Evolutionary conservation across 805 yeast species (phyloP).

Genomic region (Metschnikowia chrysomelidarum): DNA sequence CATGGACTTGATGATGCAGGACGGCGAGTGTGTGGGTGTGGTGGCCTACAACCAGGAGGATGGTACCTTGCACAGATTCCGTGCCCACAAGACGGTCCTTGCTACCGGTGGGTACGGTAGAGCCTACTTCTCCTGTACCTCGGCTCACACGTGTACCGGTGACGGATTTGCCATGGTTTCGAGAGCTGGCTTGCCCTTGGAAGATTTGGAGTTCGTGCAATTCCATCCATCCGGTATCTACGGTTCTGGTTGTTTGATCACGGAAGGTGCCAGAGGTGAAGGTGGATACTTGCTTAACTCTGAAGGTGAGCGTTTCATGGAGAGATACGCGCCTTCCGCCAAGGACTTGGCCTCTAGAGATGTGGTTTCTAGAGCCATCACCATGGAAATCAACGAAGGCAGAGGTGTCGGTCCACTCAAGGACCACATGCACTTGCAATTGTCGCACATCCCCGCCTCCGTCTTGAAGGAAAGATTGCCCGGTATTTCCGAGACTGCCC

Average conservation of each 20-base stretch:
- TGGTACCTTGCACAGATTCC: slow-evolving; percentile 96
- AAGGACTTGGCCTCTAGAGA: slow-evolving; percentile 98
- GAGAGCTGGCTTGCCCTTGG: slow-evolving; percentile 96
- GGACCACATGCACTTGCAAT: slow-evolving; percentile 94
- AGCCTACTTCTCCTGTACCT: slow-evolving; percentile 97
- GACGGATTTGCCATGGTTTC: slow-evolving; percentile 98
- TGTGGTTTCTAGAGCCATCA: slow-evolving; percentile 96
- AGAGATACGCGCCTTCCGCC: slow-evolving; percentile 98
- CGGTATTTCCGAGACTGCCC: slow-evolving; percentile 98
- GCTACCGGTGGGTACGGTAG: slow-evolving; percentile 99
- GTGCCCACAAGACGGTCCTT: slow-evolving; percentile 92
- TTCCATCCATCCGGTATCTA: slow-evolving; percentile 99
- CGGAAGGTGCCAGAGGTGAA: slow-evolving; percentile 99
- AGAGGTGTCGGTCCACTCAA: slow-evolving; percentile 97
- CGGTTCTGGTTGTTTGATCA: slow-evolving; percentile 97
- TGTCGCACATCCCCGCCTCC: slow-evolving; percentile 88
- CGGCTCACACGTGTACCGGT: slow-evolving; percentile 99
- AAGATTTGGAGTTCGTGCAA: slow-evolving; percentile 96
- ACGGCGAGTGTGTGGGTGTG: slow-evolving; percentile 95
- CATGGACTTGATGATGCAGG: slow-evolving; percentile 87
- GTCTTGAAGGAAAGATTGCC: slow-evolving; percentile 95
- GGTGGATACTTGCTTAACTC: slow-evolving; percentile 96
- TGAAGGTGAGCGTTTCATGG: slow-evolving; percentile 99
- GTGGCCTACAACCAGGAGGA: slow-evolving; percentile 98
- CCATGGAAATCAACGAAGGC: slow-evolving; percentile 97